Conservation (phyloP, 2,329 filamentous ascomycete species). For the Aureobasidium sp. region DNA sequence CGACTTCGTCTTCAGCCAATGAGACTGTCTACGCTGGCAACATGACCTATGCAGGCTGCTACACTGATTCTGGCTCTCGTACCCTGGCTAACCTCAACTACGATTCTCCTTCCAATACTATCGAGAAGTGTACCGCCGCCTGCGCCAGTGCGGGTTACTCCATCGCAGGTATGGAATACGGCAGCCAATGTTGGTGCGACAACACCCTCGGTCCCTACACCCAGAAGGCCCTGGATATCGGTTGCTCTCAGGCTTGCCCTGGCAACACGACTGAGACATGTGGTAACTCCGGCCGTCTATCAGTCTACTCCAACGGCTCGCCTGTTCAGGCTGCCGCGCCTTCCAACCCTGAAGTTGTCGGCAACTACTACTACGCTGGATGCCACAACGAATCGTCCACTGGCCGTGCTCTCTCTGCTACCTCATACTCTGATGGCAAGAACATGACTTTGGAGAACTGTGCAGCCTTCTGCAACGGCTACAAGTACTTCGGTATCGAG, state of each 20-base stretch:
- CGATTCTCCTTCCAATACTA: constrained; percentile 25
- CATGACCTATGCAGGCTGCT: constrained; percentile 35
- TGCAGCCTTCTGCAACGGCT: constrained; percentile 30
- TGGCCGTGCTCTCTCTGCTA: constrained; percentile 24
- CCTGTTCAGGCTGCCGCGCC: constrained; percentile 21
- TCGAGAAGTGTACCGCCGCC: constrained; percentile 27
- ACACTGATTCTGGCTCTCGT: constrained; percentile 23
- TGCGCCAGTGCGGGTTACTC: constrained; percentile 27
- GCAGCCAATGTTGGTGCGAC: constrained; percentile 31
- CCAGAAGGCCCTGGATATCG: constrained; percentile 26
- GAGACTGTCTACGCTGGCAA: constrained; percentile 29
- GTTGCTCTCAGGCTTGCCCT: constrained; percentile 26
- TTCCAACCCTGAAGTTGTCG: constrained; percentile 25
- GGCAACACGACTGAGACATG: constrained; percentile 29
- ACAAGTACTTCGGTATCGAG: constrained; percentile 35
- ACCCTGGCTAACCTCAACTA: constrained; percentile 24
- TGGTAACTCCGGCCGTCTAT: constrained; percentile 27
- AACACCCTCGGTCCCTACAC: constrained; percentile 24
- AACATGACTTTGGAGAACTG: constrained; percentile 37
- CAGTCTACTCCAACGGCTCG: constrained; percentile 26
- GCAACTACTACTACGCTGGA: constrained; percentile 23
- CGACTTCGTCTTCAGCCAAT: constrained; percentile 11
- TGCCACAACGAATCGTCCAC: constrained; percentile 28
- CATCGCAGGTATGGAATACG: constrained; percentile 31
- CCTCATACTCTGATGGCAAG: constrained; percentile 21